Base-by-base conservation (phyloP, 768 basidiomycete species). In the Ramaria rubella region DNA sequence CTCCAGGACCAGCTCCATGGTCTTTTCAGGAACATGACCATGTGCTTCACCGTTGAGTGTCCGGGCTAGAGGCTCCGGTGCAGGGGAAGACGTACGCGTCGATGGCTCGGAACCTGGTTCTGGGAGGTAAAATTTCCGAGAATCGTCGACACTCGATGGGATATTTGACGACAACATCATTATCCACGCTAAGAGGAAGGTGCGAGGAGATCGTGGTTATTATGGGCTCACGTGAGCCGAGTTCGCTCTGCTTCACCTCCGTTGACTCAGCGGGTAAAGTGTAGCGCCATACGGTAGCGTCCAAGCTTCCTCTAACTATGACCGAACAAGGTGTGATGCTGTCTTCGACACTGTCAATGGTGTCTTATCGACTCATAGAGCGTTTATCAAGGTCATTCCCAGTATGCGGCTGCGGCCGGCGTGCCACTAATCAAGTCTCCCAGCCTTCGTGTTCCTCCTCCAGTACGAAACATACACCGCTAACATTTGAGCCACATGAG, bases 381-480 rank as follows among this genome's bases (percentile, higher is more conserved):
- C 17, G 46, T 27, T 27, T 48, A 27, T 24, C n/a, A 7, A 59
- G 58, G 59, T 15, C 62, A 73, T 78, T 84, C 86, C 5, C 91
- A 91, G 61, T 95, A 95, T 67, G 79, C 85, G 0, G 81, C 88
- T 1, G 87, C 83, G 17, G 76, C 82, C 3, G 77, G 76, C 50
- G 84, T 93, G 2, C 94, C 94, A 0, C 73, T 98, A 45, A 95
- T 96, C 70, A 90, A 94, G 70, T 91, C 90, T 2, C 95, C 94
- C 0, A 90, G 90, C 58, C 78, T 96, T 17, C 84, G 92, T 48
- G 83, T 95, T 2, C 94, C 94, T 1, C 78, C 77, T 62, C 85
- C 85, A 11, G 94, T 94, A 62, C 17, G 72, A 55, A 33, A 17
- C 7, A 19, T 12, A 15, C n/a, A 24, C 5, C 5, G n/a, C 19